Conservation (phyloP, 2,329 filamentous ascomycete species). For the Geosmithia putterillii region DNA sequence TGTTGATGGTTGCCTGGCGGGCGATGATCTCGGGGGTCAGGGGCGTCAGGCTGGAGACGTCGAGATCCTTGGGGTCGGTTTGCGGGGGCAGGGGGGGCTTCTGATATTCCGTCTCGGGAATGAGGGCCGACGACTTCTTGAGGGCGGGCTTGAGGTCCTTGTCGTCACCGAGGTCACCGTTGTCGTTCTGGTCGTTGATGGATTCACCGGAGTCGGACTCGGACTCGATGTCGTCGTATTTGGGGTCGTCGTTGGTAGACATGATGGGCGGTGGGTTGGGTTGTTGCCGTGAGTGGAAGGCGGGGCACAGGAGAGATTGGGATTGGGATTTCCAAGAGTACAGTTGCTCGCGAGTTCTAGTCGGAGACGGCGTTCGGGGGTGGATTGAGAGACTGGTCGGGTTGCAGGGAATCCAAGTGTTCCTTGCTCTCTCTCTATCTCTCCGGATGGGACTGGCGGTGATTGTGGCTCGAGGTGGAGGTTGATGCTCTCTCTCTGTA, state of each 20-base stretch:
- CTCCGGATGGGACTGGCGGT: neutral
- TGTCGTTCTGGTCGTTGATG: constrained; percentile 43
- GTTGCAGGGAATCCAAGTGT: neutral
- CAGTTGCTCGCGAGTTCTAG: neutral
- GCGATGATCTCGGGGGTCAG: constrained; percentile 95
- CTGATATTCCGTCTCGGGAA: constrained; percentile 43
- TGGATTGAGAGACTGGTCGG: neutral
- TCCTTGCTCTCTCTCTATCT: neutral
- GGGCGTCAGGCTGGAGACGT: constrained; percentile 68
- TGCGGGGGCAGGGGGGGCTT: constrained; percentile 61
- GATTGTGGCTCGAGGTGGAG: neutral
- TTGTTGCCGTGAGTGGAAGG: constrained; percentile 5
- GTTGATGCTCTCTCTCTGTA: neutral
- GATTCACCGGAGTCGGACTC: constrained; percentile 58
- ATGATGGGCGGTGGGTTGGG: constrained; percentile 19
- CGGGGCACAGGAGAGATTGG: constrained; percentile 13
- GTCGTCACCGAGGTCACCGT: constrained; percentile 44
- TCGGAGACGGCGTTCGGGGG: neutral
- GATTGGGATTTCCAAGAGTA: neutral
- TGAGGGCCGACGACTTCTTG: constrained; percentile 54
- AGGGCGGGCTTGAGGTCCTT: constrained; percentile 73
- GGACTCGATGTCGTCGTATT: constrained; percentile 63
- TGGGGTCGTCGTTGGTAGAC: constrained; percentile 46
- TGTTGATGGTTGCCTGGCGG: constrained; percentile 96
- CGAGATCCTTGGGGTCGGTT: constrained; percentile 81